phyloP scores from a whole-genome alignment of 495 filamentous ascomycete species.

The Polyplosphaeria fusca region DNA sequence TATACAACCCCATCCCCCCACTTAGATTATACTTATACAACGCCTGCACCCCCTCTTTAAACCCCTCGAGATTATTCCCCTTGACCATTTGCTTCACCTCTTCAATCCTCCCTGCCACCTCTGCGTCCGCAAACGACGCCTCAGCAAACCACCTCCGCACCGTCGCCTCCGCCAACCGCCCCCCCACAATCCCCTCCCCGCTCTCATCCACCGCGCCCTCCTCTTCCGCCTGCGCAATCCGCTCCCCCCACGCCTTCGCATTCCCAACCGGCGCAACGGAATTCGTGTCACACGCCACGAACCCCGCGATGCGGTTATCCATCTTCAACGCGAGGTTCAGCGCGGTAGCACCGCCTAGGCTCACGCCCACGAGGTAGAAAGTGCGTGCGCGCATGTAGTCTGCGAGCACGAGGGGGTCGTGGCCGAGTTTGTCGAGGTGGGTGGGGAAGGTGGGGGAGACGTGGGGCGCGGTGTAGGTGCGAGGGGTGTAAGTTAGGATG shows the following conservation, averaged over 20 bases:
- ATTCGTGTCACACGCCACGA: slow-evolving; percentile 78
- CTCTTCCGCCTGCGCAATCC: slow-evolving; percentile 63
- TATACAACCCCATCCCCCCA: slow-evolving; percentile 55
- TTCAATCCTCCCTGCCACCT: slow-evolving; percentile 48
- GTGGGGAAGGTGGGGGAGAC: slow-evolving; percentile 47
- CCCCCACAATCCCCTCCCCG: slow-evolving; percentile 54
- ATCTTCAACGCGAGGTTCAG: slow-evolving; percentile 67
- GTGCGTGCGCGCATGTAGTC: slow-evolving; percentile 38
- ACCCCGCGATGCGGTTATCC: slow-evolving; percentile 54
- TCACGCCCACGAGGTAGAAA: slow-evolving; percentile 61
- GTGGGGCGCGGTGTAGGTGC: slow-evolving; percentile 53
- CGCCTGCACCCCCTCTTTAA: slow-evolving; percentile 64
- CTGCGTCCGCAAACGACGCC: slow-evolving; percentile 51
- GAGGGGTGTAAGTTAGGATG: slow-evolving; percentile 67
- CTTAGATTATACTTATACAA: slow-evolving; percentile 74
- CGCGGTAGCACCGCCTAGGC: slow-evolving; percentile 71
- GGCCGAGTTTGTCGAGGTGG: slow-evolving; percentile 61
- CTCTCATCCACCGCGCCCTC: slow-evolving; percentile 45
- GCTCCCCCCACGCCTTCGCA: slow-evolving; percentile 70
- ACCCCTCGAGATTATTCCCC: slow-evolving; percentile 64
- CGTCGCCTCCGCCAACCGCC: slow-evolving; percentile 62
- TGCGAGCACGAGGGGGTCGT: slow-evolving; percentile 54
- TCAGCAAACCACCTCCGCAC: slow-evolving; percentile 73
- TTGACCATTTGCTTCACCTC: slow-evolving; percentile 59
- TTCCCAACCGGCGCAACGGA: slow-evolving; percentile 64